These are phyloP conservation scores for Venturia nashicola DNA, from an alignment of 2,329 filamentous ascomycete species.

Conservation along the genomic window DNA sequence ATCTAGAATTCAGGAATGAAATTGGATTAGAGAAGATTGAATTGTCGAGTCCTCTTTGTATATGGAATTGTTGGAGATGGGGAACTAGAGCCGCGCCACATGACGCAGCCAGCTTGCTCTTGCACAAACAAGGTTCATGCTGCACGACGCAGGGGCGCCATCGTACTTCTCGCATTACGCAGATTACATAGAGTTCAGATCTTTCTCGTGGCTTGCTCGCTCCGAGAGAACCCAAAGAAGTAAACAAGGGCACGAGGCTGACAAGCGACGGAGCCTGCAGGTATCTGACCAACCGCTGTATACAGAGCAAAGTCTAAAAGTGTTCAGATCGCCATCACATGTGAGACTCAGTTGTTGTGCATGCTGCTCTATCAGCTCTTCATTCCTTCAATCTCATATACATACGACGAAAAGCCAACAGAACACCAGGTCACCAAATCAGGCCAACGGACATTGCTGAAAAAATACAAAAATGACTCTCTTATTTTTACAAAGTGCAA, in stretches of 20 bases:
- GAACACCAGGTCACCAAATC: background rate
- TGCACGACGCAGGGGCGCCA: no score
- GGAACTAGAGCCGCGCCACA: background rate
- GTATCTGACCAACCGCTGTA: no score
- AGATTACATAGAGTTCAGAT: no score
- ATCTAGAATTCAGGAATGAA: no score
- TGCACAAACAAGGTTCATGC: background rate
- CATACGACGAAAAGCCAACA: background rate
- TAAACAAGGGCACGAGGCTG: no score
- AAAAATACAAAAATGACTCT: background rate
- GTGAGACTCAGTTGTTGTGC: background rate
- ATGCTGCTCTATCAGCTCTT: background rate
- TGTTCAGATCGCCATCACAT: no score
- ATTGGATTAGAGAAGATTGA: no score
- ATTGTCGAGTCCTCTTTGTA: background rate
- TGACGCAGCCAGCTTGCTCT: background rate
- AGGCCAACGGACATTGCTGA: background rate
- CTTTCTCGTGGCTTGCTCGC: no score
- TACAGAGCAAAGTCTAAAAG: no score
- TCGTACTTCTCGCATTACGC: background rate
- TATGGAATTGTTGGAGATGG: background rate
- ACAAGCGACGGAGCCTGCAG: no score
- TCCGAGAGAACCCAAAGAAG: no score
- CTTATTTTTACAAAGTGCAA: background rate
- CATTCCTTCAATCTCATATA: background rate